Conservation (phyloP, 2,329 filamentous ascomycete genomes). For the Aspergillus viridinutans region DNA sequence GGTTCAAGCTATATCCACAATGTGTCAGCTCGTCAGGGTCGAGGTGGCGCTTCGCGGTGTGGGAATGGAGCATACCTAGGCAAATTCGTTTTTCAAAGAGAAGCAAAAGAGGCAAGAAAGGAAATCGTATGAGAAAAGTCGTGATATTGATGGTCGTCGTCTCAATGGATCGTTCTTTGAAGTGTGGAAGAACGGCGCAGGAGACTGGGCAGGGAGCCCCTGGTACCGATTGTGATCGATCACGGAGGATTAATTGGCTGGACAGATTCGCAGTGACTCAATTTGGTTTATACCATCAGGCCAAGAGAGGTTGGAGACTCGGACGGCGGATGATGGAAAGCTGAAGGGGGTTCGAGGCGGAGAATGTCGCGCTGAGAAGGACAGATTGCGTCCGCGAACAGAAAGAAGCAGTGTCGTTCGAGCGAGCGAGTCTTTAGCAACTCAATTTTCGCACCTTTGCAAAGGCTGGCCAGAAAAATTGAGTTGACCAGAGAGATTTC, state of each 20-base stretch:
- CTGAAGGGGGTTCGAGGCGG: not conserved
- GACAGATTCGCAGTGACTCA: not conserved
- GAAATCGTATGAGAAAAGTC: not conserved
- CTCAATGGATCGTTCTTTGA: not conserved
- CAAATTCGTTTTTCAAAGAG: slow-evolving; percentile 2
- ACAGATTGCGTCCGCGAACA: not conserved
- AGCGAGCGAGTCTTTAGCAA: not conserved
- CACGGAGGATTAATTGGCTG: not conserved
- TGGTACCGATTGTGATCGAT: not conserved
- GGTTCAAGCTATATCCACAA: slow-evolving; percentile 15
- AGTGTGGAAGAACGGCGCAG: not conserved
- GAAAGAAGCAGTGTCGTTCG: not conserved
- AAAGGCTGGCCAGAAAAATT: not conserved
- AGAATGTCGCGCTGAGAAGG: not conserved
- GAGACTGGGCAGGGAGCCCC: not conserved
- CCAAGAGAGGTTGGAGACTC: not conserved
- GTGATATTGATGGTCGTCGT: not conserved
- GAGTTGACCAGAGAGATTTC: slow-evolving; percentile 3
- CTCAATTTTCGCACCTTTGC: not conserved
- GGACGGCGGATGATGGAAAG: not conserved
- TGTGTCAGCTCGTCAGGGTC: slow-evolving; percentile 2
- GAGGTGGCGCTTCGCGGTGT: not conserved
- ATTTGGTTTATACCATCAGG: not conserved
- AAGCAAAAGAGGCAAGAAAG: not conserved
- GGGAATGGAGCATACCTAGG: slow-evolving; percentile 3